Base-by-base conservation (phyloP, 805 yeast genomes). In the Yamadazyma tumulicola region DNA sequence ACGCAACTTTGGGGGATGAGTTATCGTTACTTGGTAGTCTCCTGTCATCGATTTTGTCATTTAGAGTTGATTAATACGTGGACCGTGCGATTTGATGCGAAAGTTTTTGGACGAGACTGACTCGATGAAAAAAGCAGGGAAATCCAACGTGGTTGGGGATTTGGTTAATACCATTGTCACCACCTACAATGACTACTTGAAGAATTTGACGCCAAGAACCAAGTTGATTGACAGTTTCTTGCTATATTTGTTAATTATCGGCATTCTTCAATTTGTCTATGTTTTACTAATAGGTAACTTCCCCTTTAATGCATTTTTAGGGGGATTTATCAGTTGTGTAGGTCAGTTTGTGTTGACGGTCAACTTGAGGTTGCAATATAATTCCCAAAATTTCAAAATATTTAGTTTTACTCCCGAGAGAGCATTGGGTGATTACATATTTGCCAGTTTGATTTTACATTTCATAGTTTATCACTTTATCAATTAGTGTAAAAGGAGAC, bases 231-330 rank as follows among this genome's bases (percentile, higher is more conserved):
- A 93, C 57, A 47, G 72, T 10, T 93, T 89, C 53, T 70, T 91
- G 52, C 75, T 58, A 17, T 88, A 85, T 46, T 61, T 91, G 39
- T 89, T 91, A 12, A 59, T 67, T 0, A 66, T 86, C 40, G 98
- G 95, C 1, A 62, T 74, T 1, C 59, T 85, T 19, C 97, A 93
- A 61, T 87, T 88, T 54, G 63, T 69, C 4, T 91, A 88, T 59
- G 84, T 85, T 46, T 47, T 81, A 26, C 41, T 87, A 10, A 77
- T 88, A 29, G 95, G 97, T 23, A 86, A 77, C 49, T 93, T 83
- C 74, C 99, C 99, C 12, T 93, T 93, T 74, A 93, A 93, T 62
- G 97, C 96, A 16, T 93, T 93, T 55, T 71, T 93, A 40, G 91
- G 95, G 14, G 97, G 97, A 1, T 93, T 93, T 55, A 75, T 83